A percentile compares a stretch with the other conserved stretches of the same genome.
phyloP scores from a whole-genome alignment of 2,329 filamentous ascomycete genomes.

The Penicillium sp. region DNA sequence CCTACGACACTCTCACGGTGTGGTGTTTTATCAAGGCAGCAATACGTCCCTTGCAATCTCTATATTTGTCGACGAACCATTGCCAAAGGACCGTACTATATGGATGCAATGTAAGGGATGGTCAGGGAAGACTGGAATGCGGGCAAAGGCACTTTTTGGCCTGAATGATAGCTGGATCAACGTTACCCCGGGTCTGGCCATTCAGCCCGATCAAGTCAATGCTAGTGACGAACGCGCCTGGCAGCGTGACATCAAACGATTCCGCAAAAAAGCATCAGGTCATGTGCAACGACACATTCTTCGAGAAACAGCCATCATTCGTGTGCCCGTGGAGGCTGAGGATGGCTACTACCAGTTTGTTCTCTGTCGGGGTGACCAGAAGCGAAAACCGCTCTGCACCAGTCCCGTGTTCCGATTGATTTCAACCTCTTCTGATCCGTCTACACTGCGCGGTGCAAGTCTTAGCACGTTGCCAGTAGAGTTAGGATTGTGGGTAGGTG shows the following conservation, averaged over 20 bases:
- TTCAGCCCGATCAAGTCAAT: constrained; percentile 48
- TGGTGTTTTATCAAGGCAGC: constrained; percentile 65
- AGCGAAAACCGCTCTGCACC: constrained; percentile 56
- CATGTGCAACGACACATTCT: constrained; percentile 49
- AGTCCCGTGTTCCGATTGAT: constrained; percentile 68
- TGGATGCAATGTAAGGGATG: constrained; percentile 68
- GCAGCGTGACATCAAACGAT: constrained; percentile 64
- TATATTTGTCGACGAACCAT: constrained; percentile 56
- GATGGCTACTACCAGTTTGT: constrained; percentile 69
- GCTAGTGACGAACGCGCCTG: constrained; percentile 61
- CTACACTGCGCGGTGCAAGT: constrained; percentile 62
- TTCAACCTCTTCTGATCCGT: constrained; percentile 59
- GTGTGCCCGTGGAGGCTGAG: constrained; percentile 59
- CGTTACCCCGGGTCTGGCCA: constrained; percentile 57
- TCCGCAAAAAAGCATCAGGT: constrained; percentile 52
- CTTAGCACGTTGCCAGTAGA: constrained; percentile 63
- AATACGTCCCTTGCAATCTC: constrained; percentile 62
- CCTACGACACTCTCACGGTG: constrained; percentile 60
- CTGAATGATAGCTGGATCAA: constrained; percentile 61
- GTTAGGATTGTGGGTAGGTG: constrained; percentile 48
- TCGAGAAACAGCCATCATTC: constrained; percentile 61
- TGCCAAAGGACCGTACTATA: constrained; percentile 57
- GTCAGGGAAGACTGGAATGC: constrained; percentile 66
- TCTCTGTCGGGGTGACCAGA: constrained; percentile 54
- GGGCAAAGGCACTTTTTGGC: constrained; percentile 59